A percentile compares a stretch with the other conserved stretches of the same genome.
phyloP scores from a whole-genome alignment of 352 stramenopile genomes.

The Blastocystis sp. region DNA sequence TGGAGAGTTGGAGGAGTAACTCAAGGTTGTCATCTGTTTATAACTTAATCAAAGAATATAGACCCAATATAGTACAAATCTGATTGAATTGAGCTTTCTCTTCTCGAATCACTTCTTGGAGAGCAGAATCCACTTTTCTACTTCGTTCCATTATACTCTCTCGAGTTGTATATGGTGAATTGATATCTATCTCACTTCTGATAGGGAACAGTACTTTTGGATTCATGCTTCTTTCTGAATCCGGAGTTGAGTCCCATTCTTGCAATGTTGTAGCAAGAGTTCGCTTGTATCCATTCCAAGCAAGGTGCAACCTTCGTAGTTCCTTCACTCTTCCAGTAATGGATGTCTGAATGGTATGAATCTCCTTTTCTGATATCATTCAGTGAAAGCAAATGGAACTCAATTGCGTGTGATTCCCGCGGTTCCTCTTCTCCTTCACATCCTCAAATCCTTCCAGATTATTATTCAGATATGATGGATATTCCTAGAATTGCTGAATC shows the following conservation, averaged over 20 bases:
- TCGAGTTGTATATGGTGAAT: not conserved
- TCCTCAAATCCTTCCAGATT: not conserved
- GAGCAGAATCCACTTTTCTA: not conserved
- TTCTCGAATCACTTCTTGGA: not conserved
- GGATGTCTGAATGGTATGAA: not conserved
- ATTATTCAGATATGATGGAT: not conserved
- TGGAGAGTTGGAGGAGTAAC: not conserved
- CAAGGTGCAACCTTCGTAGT: not conserved
- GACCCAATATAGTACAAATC: not conserved
- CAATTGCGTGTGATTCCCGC: not conserved
- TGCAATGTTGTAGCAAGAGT: not conserved
- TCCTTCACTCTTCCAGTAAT: not conserved
- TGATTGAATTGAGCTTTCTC: not conserved
- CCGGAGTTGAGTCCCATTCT: not conserved
- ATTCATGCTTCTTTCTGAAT: not conserved
- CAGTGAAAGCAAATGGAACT: not conserved
- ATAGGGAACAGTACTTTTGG: not conserved
- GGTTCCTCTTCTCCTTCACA: constrained; percentile 1
- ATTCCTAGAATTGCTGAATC: not conserved
- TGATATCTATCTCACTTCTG: not conserved
- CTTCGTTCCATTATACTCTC: not conserved
- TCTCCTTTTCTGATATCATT: not conserved
- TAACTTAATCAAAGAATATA: not conserved
- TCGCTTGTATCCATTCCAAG: not conserved
- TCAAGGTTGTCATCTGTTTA: not conserved